Conservation (phyloP, 176 grass and related monocot species). For the Oryza australiensis region DNA sequence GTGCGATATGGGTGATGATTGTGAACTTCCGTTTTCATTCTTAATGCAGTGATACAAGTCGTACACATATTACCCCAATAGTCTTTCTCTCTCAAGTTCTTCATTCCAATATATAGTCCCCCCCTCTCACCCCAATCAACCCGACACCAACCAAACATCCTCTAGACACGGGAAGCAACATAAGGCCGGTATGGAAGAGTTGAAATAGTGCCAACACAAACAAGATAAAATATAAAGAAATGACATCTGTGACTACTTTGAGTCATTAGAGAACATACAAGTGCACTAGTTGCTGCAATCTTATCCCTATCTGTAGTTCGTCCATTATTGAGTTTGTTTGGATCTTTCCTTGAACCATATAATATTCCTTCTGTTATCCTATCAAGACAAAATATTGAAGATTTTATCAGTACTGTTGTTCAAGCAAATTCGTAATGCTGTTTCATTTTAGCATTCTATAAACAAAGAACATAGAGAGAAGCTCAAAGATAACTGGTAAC, state of each 20-base stretch:
- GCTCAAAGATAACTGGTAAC: not conserved
- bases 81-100: too few relatives aligned
- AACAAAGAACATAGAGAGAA: not conserved
- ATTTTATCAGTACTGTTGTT: slow-evolving; percentile 13
- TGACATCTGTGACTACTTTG: not conserved
- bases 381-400: slow-evolving; percentile 40
- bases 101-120: too few relatives aligned
- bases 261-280: slow-evolving; percentile 55
- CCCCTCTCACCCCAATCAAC: not conserved
- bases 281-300: slow-evolving; percentile 40
- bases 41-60: not conserved
- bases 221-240: not conserved
- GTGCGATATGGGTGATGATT: not conserved
- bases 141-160: not conserved
- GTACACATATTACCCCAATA: not conserved
- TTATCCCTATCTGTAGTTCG: slow-evolving; percentile 32
- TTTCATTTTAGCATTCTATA: not conserved
- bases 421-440: not conserved
- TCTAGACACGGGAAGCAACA: not conserved
- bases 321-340: slow-evolving; percentile 31
- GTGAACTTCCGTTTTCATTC: not conserved
- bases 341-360: slow-evolving; percentile 39
- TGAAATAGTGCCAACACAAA: slow-evolving; percentile 19
- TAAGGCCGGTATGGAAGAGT: not conserved
- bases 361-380: slow-evolving; percentile 69